A percentile compares a stretch with the other conserved stretches of the same genome.
phyloP scores from a whole-genome alignment of 148 eudicot genomes.

The Silene latifolia region DNA sequence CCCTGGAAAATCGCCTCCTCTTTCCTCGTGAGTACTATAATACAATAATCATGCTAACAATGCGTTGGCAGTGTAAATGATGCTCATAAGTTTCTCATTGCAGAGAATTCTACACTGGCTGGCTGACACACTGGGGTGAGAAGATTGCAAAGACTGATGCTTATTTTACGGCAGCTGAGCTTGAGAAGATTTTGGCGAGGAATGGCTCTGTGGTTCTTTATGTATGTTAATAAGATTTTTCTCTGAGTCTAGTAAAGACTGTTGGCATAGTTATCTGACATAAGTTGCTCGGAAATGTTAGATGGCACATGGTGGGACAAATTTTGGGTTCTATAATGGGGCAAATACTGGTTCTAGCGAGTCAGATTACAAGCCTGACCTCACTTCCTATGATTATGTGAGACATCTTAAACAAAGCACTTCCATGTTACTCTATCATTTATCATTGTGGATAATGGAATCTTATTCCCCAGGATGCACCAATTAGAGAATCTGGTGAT shows the following conservation, averaged over 20 bases:
- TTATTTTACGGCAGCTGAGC: constrained; percentile 59
- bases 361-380: constrained; percentile 87
- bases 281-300: constrained; percentile 30
- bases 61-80: constrained; percentile 7
- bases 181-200: constrained; percentile 65
- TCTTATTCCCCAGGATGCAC: constrained; percentile 72
- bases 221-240: constrained; percentile 42
- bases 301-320: constrained; percentile 99
- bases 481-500: constrained; percentile 88
- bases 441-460: constrained; percentile 13
- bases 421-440: background rate
- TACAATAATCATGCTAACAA: constrained; percentile 15
- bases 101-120: constrained; percentile 95
- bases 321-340: constrained; percentile 90
- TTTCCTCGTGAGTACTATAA: constrained; percentile 64
- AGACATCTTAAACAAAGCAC: constrained; percentile 26
- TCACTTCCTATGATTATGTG: constrained; percentile 97
- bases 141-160: constrained; percentile 70
- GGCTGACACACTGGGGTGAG: constrained; percentile 99
- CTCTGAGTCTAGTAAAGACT: constrained; percentile 13
- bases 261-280: constrained; percentile 17
- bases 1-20: constrained; percentile 94
- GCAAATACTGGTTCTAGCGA: constrained; percentile 75
- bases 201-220: constrained; percentile 94
- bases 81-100: constrained; percentile 28